A percentile compares a stretch with the other conserved stretches of the same genome.
Conservation (phyloP, 208 protist genomes). For the Trypanosoma scelopori region DNA sequence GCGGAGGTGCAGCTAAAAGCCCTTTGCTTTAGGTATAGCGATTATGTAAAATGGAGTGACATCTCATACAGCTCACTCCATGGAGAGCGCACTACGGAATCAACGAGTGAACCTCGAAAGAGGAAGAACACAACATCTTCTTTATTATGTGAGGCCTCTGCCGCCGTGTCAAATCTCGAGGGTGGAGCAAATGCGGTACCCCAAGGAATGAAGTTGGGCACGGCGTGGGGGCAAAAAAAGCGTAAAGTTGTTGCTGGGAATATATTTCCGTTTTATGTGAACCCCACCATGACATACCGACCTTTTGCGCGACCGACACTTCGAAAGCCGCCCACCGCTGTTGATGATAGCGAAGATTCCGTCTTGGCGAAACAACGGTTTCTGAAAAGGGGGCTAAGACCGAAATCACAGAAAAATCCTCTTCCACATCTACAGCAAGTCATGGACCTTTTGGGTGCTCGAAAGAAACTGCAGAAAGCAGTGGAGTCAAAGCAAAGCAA, state of each 20-base stretch:
- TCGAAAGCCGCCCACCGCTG: constrained; percentile 1
- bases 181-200: constrained; percentile 6
- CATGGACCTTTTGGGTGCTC: constrained; percentile 14
- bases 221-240: constrained; percentile 1
- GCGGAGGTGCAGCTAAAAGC: constrained; percentile 70
- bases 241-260: constrained; percentile 9
- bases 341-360: constrained; percentile 13
- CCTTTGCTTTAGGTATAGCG: constrained; percentile 65
- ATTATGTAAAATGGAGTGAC: constrained; percentile 80
- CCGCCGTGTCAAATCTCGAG: not conserved
- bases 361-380: constrained; percentile 23
- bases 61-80: constrained; percentile 68
- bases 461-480: constrained; percentile 22
- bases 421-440: constrained; percentile 19
- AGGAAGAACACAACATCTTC: not conserved
- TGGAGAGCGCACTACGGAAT: constrained; percentile 5
- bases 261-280: constrained; percentile 28
- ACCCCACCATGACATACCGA: constrained; percentile 20
- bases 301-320: constrained; percentile 17
- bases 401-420: not conserved
- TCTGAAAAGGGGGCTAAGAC: not conserved
- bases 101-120: not conserved
- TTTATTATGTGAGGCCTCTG: not conserved
- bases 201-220: not conserved
- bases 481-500: constrained; percentile 22